Conservation (phyloP, 2,329 filamentous ascomycete species). For the Scedosporium minutisporum region DNA sequence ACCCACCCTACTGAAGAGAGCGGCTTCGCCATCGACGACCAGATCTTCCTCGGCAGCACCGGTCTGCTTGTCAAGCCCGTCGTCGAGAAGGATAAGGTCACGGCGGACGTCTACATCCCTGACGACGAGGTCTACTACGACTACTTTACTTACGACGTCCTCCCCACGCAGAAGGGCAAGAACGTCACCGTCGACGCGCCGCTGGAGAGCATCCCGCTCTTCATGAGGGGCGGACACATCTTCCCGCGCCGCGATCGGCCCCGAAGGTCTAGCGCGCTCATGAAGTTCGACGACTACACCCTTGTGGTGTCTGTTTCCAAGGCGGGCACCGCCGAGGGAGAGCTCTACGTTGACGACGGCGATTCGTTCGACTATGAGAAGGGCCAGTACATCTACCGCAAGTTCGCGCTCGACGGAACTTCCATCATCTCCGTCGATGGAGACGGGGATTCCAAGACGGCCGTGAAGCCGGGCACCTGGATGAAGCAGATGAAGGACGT, state of each 20-base stretch:
- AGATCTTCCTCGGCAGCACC: constrained; percentile 81
- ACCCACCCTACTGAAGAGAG: constrained; percentile 77
- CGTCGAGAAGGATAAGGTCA: constrained; percentile 62
- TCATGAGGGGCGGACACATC: constrained; percentile 90
- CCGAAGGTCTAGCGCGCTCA: constrained; percentile 73
- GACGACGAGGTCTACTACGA: constrained; percentile 89
- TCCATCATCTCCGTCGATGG: constrained; percentile 63
- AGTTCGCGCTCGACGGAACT: constrained; percentile 56
- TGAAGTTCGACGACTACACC: constrained; percentile 93
- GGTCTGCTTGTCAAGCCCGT: constrained; percentile 91
- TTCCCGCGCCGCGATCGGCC: constrained; percentile 83
- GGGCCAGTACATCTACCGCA: constrained; percentile 80
- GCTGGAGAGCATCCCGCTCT: constrained; percentile 74
- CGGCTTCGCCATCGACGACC: constrained; percentile 84
- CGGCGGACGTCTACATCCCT: constrained; percentile 74
- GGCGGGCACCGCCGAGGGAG: constrained; percentile 54
- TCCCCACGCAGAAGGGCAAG: constrained; percentile 61
- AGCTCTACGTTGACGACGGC: constrained; percentile 86
- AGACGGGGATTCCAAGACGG: constrained; percentile 43
- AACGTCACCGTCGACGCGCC: constrained; percentile 63
- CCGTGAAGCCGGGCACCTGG: constrained; percentile 51
- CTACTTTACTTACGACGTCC: constrained; percentile 78
- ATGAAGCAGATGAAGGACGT: constrained; percentile 71
- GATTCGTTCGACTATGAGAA: constrained; percentile 82
- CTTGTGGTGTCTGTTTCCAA: constrained; percentile 66